phyloP scores from a whole-genome alignment of 345 rosid genomes.

The Brassica juncea region DNA sequence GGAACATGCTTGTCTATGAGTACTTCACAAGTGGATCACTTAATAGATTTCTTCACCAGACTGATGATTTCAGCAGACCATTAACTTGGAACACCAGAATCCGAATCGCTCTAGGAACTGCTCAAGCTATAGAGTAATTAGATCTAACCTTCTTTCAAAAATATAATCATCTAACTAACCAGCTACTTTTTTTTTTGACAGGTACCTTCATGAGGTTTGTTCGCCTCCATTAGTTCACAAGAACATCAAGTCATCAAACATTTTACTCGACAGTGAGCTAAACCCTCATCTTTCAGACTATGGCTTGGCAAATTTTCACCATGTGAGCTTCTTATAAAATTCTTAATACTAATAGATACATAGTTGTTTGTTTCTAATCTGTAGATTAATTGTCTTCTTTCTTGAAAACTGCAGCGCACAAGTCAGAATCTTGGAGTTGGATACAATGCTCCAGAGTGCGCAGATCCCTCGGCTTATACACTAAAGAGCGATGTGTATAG shows the following conservation, averaged over 20 bases:
- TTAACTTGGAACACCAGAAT: conserved; percentile 96
- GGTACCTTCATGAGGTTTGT: conserved; percentile 92
- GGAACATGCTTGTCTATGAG: conserved; percentile 67
- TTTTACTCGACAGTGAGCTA: conserved; percentile 84
- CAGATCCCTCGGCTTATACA: conserved; percentile 70
- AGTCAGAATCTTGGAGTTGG: conserved; percentile 93
- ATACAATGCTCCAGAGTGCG: conserved; percentile 91
- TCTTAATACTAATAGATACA: background rate
- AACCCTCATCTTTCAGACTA: conserved; percentile 81
- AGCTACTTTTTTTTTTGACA: conserved; percentile 26
- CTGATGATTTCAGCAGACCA: conserved; percentile 91
- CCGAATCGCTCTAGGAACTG: conserved; percentile 81
- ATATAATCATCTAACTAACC: background rate
- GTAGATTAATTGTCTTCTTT: background rate
- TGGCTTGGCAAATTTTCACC: conserved; percentile 76
- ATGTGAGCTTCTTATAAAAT: conserved; percentile 44
- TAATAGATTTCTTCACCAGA: conserved; percentile 77
- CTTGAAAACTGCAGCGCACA: conserved; percentile 54
- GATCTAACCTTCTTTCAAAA: background rate
- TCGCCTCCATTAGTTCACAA: conserved; percentile 87
- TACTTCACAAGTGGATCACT: conserved; percentile 87
- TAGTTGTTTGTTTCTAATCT: background rate
- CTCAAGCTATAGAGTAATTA: conserved; percentile 79
- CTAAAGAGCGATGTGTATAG: conserved; percentile 87
- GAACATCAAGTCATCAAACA: conserved; percentile 91